phyloP scores from a whole-genome alignment of 257 asterid genomes.

The Plectranthus barbatus region DNA sequence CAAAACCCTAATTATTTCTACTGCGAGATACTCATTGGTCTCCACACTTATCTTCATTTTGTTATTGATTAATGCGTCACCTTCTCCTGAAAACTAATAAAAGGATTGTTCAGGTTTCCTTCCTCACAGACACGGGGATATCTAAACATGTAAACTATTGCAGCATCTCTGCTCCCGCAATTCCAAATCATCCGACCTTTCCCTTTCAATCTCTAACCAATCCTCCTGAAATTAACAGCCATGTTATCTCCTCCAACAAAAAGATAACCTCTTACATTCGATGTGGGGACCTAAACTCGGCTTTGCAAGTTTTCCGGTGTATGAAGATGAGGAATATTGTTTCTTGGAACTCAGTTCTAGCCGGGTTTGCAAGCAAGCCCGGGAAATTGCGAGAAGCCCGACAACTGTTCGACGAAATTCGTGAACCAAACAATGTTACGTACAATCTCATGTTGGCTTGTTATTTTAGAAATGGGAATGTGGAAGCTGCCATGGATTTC shows the following conservation, averaged over 20 bases:
- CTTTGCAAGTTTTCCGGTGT: neutral
- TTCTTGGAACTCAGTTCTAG: neutral
- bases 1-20: no score
- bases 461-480: neutral
- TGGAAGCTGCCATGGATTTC: neutral
- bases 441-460: neutral
- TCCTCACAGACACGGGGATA: neutral
- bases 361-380: neutral
- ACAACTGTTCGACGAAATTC: neutral
- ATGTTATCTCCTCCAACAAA: neutral
- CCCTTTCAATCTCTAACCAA: neutral
- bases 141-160: neutral
- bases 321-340: neutral
- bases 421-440: neutral
- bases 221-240: neutral
- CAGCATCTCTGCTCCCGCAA: neutral
- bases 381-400: neutral
- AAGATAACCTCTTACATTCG: neutral
- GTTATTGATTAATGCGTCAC: neutral
- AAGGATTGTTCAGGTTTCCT: neutral
- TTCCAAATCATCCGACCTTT: neutral
- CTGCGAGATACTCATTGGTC: no score
- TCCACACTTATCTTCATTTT: no score
- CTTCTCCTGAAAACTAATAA: neutral
- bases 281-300: neutral